Evolutionary conservation across 345 rosid species (phyloP).

Genomic region (rapeseed (Brassica napus)): DNA sequence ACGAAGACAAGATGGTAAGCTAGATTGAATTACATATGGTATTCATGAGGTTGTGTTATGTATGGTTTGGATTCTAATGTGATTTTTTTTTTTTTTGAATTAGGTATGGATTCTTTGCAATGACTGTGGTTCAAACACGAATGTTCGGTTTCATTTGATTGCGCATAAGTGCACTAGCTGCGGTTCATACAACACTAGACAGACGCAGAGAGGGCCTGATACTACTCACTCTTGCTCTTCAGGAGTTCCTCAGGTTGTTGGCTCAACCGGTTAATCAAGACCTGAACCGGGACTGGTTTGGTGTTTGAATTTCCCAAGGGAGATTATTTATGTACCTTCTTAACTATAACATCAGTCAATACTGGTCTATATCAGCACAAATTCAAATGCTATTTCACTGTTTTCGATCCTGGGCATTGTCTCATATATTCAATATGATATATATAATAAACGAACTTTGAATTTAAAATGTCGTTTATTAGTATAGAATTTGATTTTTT

Average conservation of each 20-base stretch:
- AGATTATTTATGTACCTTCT: not conserved
- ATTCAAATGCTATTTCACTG: not conserved
- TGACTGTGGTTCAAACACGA: conserved; percentile 65
- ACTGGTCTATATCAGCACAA: not conserved
- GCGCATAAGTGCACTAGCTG: conserved; percentile 75
- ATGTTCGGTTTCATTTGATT: conserved; percentile 64
- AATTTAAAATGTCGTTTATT: too few species aligned
- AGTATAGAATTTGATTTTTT: not conserved
- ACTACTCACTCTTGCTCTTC: conserved; percentile 52
- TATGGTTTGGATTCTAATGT: not conserved
- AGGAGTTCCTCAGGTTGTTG: conserved; percentile 51
- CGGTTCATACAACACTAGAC: conserved; percentile 77
- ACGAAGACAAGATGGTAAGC: conserved; percentile 70
- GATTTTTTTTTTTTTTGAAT: not conserved
- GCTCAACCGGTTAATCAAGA: conserved; percentile 29
- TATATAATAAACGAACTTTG: too few species aligned
- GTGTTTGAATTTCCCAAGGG: conserved; percentile 1
- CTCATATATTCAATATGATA: too few species aligned
- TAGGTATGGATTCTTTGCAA: conserved; percentile 94
- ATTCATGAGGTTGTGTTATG: not conserved
- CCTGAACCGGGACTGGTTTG: conserved; percentile 9
- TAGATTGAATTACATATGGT: too few species aligned
- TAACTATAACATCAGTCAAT: not conserved
- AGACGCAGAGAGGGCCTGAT: conserved; percentile 55
- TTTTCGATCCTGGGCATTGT: not conserved